Percentiles rank a stretch among this genome's conserved stretches.
phyloP scores from a whole-genome alignment of 495 filamentous ascomycete genomes.

The Schizothecium vesticola region DNA sequence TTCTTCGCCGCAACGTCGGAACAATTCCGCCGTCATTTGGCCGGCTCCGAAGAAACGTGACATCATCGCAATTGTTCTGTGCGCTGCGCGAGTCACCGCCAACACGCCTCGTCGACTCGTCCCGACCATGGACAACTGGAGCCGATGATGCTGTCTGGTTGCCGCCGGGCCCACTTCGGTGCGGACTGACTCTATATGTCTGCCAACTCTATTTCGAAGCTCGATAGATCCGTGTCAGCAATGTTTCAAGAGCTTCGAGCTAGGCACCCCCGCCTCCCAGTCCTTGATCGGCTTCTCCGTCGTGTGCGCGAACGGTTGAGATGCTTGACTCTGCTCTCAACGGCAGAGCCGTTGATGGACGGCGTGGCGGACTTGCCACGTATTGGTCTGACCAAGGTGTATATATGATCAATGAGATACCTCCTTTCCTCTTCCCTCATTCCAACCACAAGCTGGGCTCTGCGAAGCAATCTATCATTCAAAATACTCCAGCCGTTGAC shows the following conservation, averaged over 20 bases:
- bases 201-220: neutral
- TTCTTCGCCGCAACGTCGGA: neutral
- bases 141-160: neutral
- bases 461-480: slow-evolving; percentile 8
- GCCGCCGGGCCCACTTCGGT: neutral
- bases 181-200: neutral
- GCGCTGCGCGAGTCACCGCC: neutral
- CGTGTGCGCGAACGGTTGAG: neutral
- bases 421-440: slow-evolving; percentile 12
- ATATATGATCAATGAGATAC: slow-evolving; percentile 29
- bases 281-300: neutral
- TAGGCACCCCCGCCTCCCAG: slow-evolving; percentile 19
- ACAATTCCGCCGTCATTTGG: neutral
- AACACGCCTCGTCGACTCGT: neutral
- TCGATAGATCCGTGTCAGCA: slow-evolving; percentile 19
- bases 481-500: neutral
- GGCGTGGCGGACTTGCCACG: neutral
- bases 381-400: neutral
- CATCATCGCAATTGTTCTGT: neutral
- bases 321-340: neutral
- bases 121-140: neutral
- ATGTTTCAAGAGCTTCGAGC: slow-evolving; percentile 28
- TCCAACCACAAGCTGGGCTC: slow-evolving; percentile 36
- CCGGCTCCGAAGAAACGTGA: neutral
- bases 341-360: neutral